Conservation (phyloP, 2,329 filamentous ascomycete species). For the Calycina herbarum region DNA sequence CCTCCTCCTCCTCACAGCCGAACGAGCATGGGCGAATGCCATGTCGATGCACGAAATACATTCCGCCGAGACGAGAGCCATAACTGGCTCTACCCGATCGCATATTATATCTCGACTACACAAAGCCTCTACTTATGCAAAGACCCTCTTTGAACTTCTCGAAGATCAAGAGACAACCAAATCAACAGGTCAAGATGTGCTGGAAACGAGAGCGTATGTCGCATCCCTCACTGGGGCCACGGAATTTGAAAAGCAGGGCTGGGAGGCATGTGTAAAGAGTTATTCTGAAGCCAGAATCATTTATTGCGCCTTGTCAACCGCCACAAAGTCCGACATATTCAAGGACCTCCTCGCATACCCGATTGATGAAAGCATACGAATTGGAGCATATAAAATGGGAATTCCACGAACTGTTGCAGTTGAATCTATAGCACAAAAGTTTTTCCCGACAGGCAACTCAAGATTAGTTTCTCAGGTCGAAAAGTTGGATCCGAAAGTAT, state of each 20-base stretch:
- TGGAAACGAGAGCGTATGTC: conserved; percentile 85
- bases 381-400: conserved; percentile 89
- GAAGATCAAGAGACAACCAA: conserved; percentile 61
- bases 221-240: conserved; percentile 74
- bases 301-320: conserved; percentile 72
- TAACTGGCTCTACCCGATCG: conserved; percentile 75
- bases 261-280: conserved; percentile 73
- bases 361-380: conserved; percentile 90
- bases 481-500: conserved; percentile 65
- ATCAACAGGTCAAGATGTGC: conserved; percentile 68
- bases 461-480: conserved; percentile 67
- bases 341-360: conserved; percentile 83
- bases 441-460: conserved; percentile 68
- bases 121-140: conserved; percentile 73
- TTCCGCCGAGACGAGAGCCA: conserved; percentile 74
- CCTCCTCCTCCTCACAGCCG: conserved; percentile 80
- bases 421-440: conserved; percentile 72
- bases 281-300: conserved; percentile 79
- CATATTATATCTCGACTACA: conserved; percentile 86
- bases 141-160: conserved; percentile 66
- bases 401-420: conserved; percentile 83
- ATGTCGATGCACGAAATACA: conserved; percentile 91
- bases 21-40: conserved; percentile 92
- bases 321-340: conserved; percentile 73
- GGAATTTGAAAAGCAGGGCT: conserved; percentile 84